phyloP scores from a whole-genome alignment of 2,329 filamentous ascomycete species.

The Nothophaeocryptopus gaeumannii region DNA sequence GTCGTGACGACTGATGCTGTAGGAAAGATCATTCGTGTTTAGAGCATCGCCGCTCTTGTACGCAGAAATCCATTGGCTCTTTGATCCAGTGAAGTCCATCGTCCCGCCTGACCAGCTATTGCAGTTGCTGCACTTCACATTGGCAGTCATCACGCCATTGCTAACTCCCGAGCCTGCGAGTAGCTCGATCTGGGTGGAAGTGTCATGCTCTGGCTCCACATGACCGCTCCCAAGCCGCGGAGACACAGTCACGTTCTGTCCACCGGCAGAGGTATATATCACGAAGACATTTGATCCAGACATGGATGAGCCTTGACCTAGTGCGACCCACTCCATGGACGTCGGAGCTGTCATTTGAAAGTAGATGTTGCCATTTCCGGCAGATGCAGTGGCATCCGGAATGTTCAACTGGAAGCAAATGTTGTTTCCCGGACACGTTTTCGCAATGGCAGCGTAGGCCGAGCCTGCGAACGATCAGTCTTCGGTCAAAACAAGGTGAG shows the following conservation, averaged over 20 bases:
- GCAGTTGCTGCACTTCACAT: constrained; percentile 56
- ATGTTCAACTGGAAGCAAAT: constrained; percentile 55
- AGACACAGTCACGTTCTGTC: constrained; percentile 58
- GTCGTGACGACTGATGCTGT: constrained; percentile 47
- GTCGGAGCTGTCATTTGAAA: constrained; percentile 57
- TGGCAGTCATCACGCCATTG: constrained; percentile 54
- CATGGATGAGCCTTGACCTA: constrained; percentile 58
- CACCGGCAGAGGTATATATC: constrained; percentile 52
- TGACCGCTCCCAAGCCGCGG: constrained; percentile 49
- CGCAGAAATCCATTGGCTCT: constrained; percentile 53
- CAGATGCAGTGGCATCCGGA: constrained; percentile 50
- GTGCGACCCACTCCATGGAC: constrained; percentile 52
- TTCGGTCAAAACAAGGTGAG: too few species aligned
- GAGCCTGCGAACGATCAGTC: background rate
- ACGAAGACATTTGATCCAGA: constrained; percentile 57
- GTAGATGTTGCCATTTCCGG: constrained; percentile 55
- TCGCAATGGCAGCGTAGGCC: constrained; percentile 18
- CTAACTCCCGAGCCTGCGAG: constrained; percentile 54
- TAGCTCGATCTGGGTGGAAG: constrained; percentile 45
- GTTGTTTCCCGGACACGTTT: constrained; percentile 25
- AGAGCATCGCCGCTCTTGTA: constrained; percentile 47
- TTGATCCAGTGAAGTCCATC: constrained; percentile 48
- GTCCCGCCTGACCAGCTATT: constrained; percentile 51
- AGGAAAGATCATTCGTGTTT: constrained; percentile 45
- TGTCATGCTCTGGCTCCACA: constrained; percentile 42